Evolutionary conservation across 257 asterid species (phyloP).

Genomic region (Ballota nigra): DNA sequence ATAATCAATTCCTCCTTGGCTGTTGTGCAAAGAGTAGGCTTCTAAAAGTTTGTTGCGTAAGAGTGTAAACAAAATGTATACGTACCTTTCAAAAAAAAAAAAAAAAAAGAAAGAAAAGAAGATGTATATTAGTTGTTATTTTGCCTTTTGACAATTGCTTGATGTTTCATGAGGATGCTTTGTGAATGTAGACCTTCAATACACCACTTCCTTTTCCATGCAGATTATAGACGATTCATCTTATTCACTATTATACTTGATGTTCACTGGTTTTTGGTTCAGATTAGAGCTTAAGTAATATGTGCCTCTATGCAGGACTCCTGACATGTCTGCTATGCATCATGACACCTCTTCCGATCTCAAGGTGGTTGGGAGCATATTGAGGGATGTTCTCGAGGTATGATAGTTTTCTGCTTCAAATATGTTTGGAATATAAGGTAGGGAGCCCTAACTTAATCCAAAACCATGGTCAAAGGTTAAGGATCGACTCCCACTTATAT

Average conservation of each 20-base stretch:
- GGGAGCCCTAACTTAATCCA: no score
- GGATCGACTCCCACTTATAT: no score
- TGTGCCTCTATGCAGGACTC: constrained; percentile 53
- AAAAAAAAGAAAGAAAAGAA: no score
- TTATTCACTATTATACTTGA: neutral
- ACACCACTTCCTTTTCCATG: neutral
- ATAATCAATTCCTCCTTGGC: neutral
- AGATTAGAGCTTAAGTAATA: constrained; percentile 15
- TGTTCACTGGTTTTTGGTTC: neutral
- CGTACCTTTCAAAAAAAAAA: no score
- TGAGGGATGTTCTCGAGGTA: constrained; percentile 78
- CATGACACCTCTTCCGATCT: constrained; percentile 82
- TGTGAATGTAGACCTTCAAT: neutral
- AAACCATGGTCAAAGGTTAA: no score
- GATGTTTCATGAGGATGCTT: neutral
- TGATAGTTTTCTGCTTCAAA: constrained; percentile 29
- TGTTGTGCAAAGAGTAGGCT: neutral
- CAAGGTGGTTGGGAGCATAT: constrained; percentile 69
- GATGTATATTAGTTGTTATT: neutral
- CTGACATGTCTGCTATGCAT: constrained; percentile 79
- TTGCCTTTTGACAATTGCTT: neutral
- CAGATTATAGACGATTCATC: neutral
- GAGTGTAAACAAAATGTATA: neutral
- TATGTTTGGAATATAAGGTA: no score
- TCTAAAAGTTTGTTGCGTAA: neutral